These are phyloP conservation scores for Apophysomyces trapeziformis DNA, from an alignment of 371 early-diverging fungal genomes.

Conservation along the genomic window DNA sequence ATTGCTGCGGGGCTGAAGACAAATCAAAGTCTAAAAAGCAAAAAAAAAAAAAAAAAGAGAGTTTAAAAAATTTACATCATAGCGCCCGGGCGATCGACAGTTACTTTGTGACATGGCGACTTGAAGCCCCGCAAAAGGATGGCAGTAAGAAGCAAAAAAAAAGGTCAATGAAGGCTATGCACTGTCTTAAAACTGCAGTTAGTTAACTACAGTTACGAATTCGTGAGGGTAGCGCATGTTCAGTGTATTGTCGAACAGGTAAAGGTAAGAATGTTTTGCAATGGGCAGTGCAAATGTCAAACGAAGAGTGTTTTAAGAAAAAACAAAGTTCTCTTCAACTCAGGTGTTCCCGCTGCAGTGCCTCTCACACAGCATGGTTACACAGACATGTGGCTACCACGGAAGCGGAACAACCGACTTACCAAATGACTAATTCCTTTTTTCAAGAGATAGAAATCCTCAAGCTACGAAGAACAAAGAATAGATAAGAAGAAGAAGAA, in stretches of 20 bases:
- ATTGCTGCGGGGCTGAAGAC: slow-evolving; percentile 21
- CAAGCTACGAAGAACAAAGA: not conserved
- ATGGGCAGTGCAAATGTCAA: slow-evolving; percentile 13
- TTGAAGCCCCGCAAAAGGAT: slow-evolving; percentile 31
- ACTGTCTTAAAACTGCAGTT: slow-evolving; percentile 10
- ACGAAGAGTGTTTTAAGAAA: slow-evolving; percentile 4
- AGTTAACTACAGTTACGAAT: slow-evolving; percentile 8
- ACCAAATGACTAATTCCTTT: not conserved
- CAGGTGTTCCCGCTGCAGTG: slow-evolving; percentile 14
- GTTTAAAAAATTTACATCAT: slow-evolving; percentile 3
- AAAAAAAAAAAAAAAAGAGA: not conserved
- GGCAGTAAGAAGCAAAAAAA: slow-evolving; percentile 8
- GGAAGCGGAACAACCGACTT: slow-evolving; percentile 7
- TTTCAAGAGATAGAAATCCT: not conserved
- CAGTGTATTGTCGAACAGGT: not conserved
- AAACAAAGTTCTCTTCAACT: slow-evolving; percentile 2
- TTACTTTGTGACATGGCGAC: slow-evolving; percentile 34
- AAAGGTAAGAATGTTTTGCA: not conserved
- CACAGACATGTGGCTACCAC: slow-evolving; percentile 18
- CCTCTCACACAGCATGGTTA: slow-evolving; percentile 20
- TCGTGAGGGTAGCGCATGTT: slow-evolving; percentile 3
- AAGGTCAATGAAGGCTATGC: slow-evolving; percentile 1
- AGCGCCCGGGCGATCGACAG: slow-evolving; percentile 5
- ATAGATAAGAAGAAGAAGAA: not conserved
- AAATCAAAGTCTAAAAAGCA: slow-evolving; percentile 20